Evolutionary conservation across 345 rosid species (phyloP), one percentile per base, ranked within the genome.

Genomic region (Stellera chamaejasme): DNA sequence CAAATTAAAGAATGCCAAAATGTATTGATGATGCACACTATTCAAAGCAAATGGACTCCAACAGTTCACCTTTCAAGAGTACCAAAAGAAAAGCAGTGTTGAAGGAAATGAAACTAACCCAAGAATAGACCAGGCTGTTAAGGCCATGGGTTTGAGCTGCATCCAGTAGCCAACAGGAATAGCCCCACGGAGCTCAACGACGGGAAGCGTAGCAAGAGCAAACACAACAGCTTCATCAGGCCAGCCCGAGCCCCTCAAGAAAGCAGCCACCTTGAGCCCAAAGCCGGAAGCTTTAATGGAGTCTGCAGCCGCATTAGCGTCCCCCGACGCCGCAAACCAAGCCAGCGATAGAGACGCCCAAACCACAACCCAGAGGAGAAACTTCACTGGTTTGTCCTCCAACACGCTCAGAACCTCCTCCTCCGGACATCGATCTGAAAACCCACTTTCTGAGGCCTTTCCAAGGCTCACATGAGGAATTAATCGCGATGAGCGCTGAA

Each of bases 131-230:
- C 77, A 66, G 56, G 73, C 62, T 1, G 90, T 92, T 46, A 88
- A 73, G 55, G 60, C 55, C 0, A 25, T 19, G 12, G 96, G 98
- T 36, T 78, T 77, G 11, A 92, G 93, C 54, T 84, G 90, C 95
- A 92, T 74, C 98, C 98, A 92, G 61, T 92, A 88, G 57, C 98
- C 98, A 46, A 92, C 95, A 4, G 96, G 98, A 32, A 85, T 88
- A 45, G 96, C 98, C 55, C 98, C 93, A 41, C 96, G 95, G 48
- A 92, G 98, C 74, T 92, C 98, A 50, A 92, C 65, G 55, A 92
- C 71, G 1, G 96, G 98, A 56, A 88, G 90, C 12, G 95, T 92
- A 26, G 98, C 93, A 14, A 92, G 88, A 45, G 95, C 78, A 69
- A 92, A 88, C 23, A 88, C 98, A 27, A 85, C 93, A 45, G 87